A percentile compares a stretch with the other conserved stretches of the same genome.
These are phyloP conservation scores for Pelargonium nanum DNA, from an alignment of 345 rosid genomes.

Conservation along the genomic window DNA sequence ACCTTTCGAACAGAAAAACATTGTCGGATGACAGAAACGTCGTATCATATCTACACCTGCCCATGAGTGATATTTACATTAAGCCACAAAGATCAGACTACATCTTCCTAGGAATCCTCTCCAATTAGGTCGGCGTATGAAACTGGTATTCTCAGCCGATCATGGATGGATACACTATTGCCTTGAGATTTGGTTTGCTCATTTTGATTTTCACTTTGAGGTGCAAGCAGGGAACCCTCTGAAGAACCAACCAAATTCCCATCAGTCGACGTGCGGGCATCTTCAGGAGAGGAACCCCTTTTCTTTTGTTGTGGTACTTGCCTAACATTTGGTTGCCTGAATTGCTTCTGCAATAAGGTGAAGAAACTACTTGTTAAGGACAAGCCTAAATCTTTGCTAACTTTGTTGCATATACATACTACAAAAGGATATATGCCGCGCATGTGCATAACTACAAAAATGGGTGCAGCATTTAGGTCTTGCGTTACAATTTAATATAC, in stretches of 20 bases:
- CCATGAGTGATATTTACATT: no score
- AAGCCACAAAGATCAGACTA: no score
- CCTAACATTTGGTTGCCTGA: slow-evolving; percentile 37
- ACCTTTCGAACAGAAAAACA: no score
- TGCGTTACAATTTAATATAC: background rate
- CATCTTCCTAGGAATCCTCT: slow-evolving; percentile 22
- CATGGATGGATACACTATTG: slow-evolving; percentile 47
- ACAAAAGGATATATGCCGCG: no score
- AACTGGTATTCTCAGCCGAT: slow-evolving; percentile 79
- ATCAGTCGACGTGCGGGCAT: slow-evolving; percentile 15
- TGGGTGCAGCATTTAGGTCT: background rate
- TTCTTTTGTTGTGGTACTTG: slow-evolving; percentile 21
- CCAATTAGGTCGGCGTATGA: slow-evolving; percentile 58
- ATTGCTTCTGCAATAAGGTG: slow-evolving; percentile 60
- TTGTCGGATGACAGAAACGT: no score
- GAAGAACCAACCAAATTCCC: slow-evolving; percentile 16
- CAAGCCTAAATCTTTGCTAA: no score
- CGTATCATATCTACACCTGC: no score
- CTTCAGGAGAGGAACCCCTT: slow-evolving; percentile 23
- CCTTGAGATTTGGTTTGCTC: slow-evolving; percentile 25
- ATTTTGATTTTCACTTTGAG: slow-evolving; percentile 9
- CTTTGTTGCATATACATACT: no score
- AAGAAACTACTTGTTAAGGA: no score
- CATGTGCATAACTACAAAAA: no score
- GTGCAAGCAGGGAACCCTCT: slow-evolving; percentile 16